Percentiles rank a stretch among this genome's conserved stretches.
These are phyloP conservation scores for Cyanodermella asteris DNA, from an alignment of 2,329 filamentous ascomycete genomes.

Conservation along the genomic window DNA sequence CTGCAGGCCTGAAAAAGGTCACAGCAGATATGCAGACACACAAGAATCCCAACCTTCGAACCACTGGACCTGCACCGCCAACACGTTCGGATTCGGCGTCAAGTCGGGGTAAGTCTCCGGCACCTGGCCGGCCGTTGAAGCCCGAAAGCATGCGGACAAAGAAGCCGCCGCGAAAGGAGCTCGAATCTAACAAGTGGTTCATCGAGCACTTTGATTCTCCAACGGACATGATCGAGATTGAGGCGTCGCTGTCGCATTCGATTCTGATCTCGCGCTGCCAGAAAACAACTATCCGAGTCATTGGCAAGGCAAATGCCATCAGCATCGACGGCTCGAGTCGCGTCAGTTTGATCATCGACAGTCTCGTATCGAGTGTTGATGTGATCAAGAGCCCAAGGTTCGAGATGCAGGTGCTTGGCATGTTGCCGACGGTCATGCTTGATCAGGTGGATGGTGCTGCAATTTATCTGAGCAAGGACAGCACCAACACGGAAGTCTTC, in stretches of 20 bases:
- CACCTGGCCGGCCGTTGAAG: constrained; percentile 71
- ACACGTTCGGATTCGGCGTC: constrained; percentile 34
- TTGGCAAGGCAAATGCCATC: constrained; percentile 90
- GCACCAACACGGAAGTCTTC: constrained; percentile 58
- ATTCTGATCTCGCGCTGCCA: constrained; percentile 82
- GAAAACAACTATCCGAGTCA: constrained; percentile 72
- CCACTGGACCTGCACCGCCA: constrained; percentile 21
- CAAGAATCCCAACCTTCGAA: constrained; percentile 78
- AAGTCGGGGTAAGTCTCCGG: constrained; percentile 58
- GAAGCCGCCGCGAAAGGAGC: constrained; percentile 57
- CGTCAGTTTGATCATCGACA: constrained; percentile 70
- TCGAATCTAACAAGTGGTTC: constrained; percentile 83
- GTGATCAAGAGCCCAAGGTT: constrained; percentile 92
- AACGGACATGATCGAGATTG: constrained; percentile 51
- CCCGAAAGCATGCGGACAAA: constrained; percentile 67
- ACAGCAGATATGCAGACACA: constrained; percentile 95
- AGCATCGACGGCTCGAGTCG: constrained; percentile 78
- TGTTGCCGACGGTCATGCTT: constrained; percentile 66
- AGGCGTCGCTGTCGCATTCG: constrained; percentile 65
- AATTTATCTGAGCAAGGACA: constrained; percentile 68
- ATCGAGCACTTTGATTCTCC: constrained; percentile 81
- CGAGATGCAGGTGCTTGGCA: constrained; percentile 74
- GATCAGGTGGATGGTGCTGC: constrained; percentile 85
- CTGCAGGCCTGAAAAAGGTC: constrained; percentile 73
- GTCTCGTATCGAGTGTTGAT: constrained; percentile 74